Base-by-base conservation (phyloP, 495 filamentous ascomycete species). In the Rhypophila decipiens region DNA sequence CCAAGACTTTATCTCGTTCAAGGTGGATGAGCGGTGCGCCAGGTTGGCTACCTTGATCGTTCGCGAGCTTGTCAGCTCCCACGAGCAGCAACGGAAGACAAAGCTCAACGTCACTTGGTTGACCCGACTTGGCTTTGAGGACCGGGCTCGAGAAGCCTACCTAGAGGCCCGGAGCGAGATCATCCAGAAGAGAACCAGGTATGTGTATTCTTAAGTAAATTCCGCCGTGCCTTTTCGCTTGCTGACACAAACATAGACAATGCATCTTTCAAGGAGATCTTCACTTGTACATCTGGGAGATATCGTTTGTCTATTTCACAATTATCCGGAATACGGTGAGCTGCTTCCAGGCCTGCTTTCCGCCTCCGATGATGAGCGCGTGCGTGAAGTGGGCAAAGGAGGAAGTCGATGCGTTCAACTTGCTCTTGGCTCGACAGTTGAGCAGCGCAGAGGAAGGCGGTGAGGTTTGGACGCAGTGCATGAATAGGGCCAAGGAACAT, bases 371-470 rank as follows among this genome's bases (percentile, higher is more conserved):
- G 76, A 89, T 87, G 72, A 93, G 87, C 54, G 88, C 90, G 3
- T 90, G 88, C 55, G 90, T 99, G 41, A 89, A 87, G 60, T 99
- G 93, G 93, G 91, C 88, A 17, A 96, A 95, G 61, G 83, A 90
- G 61, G 81, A 94, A 53, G 78, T 96, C 2, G 88, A 95, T 53
- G 83, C 80, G 3, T 97, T 96, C 72, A 96, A 96, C 58, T 77
- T 69, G 19, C 77, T 90, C 31, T 73, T 99, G 19, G 76, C 73
- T 13, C 75, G 90, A 48, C 93, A 97, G 67, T 66, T 99, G 39
- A 89, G 87, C 64, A 76, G 77, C 40, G 85, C 84, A 37, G 82
- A 94, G 18, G 76, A 85, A 47, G 79, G 75, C 18, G 79, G 80
- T 13, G 74, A 75, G 47, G 75, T 86, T 5, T 95, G 87, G 85